These are phyloP conservation scores for Helenozyma baotianmanensis DNA, from an alignment of 805 yeast genomes.

Conservation along the genomic window DNA sequence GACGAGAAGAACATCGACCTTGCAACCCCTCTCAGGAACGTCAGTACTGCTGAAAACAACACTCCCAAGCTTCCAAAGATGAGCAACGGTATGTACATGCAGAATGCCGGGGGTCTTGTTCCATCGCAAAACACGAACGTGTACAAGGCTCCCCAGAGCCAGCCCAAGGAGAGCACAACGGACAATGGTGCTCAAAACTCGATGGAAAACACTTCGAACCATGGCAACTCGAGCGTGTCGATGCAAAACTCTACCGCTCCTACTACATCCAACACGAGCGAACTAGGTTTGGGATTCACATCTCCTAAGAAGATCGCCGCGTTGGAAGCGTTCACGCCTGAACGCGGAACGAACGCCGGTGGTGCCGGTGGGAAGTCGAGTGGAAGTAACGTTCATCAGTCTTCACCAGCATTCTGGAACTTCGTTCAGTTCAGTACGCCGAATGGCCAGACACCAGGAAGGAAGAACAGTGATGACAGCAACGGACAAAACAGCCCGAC, in stretches of 20 bases:
- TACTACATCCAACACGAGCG: conserved; percentile 27
- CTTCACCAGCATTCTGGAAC: conserved; percentile 93
- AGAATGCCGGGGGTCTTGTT: too few relatives aligned
- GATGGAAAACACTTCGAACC: conserved; percentile 10
- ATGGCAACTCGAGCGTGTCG: conserved; percentile 14
- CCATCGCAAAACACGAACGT: not conserved
- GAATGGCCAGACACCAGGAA: conserved; percentile 39
- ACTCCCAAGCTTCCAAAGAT: too few relatives aligned
- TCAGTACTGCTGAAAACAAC: too few relatives aligned
- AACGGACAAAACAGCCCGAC: conserved; percentile 39
- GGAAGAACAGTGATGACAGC: conserved; percentile 37
- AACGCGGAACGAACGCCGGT: conserved; percentile 33
- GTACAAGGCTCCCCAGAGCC: conserved; percentile 8
- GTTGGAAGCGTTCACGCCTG: conserved; percentile 42
- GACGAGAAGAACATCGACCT: too few relatives aligned
- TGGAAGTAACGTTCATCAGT: conserved; percentile 38
- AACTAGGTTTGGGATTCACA: conserved; percentile 34
- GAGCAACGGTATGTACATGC: too few relatives aligned
- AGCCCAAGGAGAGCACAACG: not conserved
- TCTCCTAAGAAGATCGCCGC: conserved; percentile 41
- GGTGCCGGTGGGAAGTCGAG: conserved; percentile 18
- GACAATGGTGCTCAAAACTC: conserved; percentile 8
- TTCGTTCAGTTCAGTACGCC: conserved; percentile 70
- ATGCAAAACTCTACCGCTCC: conserved; percentile 18
- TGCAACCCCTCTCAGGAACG: too few relatives aligned